Percentiles rank a stretch among this genome's conserved stretches.
These are phyloP conservation scores for Lasiodiplodia theobromae DNA, from an alignment of 2,329 filamentous ascomycete species.

Conservation along the genomic window DNA sequence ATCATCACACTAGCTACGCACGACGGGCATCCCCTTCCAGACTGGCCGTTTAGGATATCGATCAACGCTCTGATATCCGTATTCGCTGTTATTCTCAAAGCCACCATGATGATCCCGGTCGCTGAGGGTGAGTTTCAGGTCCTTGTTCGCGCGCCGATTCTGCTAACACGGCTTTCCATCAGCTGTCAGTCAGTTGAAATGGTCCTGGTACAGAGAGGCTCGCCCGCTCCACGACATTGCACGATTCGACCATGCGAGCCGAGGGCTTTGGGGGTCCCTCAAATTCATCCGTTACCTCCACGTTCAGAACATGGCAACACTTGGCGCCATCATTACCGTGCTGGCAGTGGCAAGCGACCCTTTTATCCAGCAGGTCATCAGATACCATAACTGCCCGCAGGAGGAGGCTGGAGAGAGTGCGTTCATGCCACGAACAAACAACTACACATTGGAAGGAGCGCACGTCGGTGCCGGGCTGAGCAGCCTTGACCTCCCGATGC, in stretches of 20 bases:
- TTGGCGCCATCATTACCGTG: slow-evolving; percentile 3
- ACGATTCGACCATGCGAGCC: slow-evolving; percentile 9
- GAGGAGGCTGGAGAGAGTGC: not conserved
- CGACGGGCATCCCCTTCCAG: slow-evolving; percentile 4
- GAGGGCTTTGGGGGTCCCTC: slow-evolving; percentile 2
- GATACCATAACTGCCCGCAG: slow-evolving; percentile 5
- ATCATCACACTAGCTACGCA: not conserved
- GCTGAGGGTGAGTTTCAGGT: not conserved
- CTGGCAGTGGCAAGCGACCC: slow-evolving; percentile 12
- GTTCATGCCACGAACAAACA: slow-evolving; percentile 1
- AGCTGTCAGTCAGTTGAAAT: slow-evolving; percentile 14
- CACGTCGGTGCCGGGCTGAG: not conserved
- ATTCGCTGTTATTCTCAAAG: slow-evolving; percentile 16
- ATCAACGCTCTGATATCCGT: slow-evolving; percentile 11
- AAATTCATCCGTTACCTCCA: not conserved
- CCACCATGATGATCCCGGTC: slow-evolving; percentile 13
- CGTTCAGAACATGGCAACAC: not conserved
- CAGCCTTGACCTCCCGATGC: slow-evolving; percentile 3
- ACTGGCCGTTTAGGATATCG: slow-evolving; percentile 4
- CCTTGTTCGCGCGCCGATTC: too few species aligned
- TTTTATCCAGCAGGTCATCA: slow-evolving; percentile 17
- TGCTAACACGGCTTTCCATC: not conserved
- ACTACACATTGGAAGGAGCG: not conserved
- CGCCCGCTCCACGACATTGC: slow-evolving; percentile 11
- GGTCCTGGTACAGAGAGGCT: slow-evolving; percentile 10